These are phyloP conservation scores for Jacaranda copaia DNA, from an alignment of 257 asterid species.

Conservation along the genomic window DNA sequence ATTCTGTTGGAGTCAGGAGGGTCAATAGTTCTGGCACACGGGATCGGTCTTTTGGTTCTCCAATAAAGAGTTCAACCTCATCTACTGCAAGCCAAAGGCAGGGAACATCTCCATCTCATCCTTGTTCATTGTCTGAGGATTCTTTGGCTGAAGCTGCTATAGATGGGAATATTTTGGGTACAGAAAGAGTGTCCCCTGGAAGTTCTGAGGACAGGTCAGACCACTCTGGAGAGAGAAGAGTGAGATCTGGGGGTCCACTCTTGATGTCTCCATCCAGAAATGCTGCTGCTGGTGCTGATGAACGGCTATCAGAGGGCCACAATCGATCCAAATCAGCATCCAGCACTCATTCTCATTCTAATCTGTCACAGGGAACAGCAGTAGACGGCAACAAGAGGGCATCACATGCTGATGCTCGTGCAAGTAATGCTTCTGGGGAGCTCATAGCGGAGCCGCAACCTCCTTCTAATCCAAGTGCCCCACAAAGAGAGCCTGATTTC, in stretches of 20 bases:
- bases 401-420: constrained; percentile 39
- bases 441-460: constrained; percentile 51
- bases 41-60: constrained; percentile 46
- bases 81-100: constrained; percentile 43
- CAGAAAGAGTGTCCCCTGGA: constrained; percentile 43
- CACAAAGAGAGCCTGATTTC: constrained; percentile 49
- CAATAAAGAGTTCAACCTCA: constrained; percentile 40
- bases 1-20: constrained; percentile 47
- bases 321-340: constrained; percentile 53
- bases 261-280: constrained; percentile 43
- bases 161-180: constrained; percentile 45
- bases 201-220: constrained; percentile 47
- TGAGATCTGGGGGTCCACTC: constrained; percentile 37
- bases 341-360: constrained; percentile 52
- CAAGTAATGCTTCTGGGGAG: constrained; percentile 63
- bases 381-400: constrained; percentile 45
- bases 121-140: constrained; percentile 53
- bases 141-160: constrained; percentile 46
- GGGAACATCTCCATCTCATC: constrained; percentile 48
- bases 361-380: constrained; percentile 46
- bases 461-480: constrained; percentile 33
- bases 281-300: constrained; percentile 42
- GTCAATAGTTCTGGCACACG: constrained; percentile 43
- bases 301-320: constrained; percentile 45
- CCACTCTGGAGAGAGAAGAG: constrained; percentile 53